Evolutionary conservation across 108 stramenopile species (phyloP), one percentile per base, ranked within the genome.

Genomic region (Epithemia pelagica): DNA sequence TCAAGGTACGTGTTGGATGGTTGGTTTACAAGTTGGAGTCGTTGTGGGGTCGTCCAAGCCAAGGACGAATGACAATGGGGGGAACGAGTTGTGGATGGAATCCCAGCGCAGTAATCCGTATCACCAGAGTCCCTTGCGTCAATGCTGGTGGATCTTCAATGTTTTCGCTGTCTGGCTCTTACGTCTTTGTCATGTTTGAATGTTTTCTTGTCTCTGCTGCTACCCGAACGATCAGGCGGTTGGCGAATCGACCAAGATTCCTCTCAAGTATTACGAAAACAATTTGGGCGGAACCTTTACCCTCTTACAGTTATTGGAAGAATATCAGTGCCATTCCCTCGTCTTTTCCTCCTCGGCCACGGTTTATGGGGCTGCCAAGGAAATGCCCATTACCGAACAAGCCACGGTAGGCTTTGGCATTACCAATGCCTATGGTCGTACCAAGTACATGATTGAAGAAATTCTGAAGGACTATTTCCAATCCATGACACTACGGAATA

Each of bases 381-480:
- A 63, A 25, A 82, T 94, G 79, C 96, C 97, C 58, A 96, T 98
- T 71, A 92, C 91, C 15, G 99, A 98, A 77, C 66, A 82, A 37
- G 62, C 84, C 15, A 62, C 71, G 3, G 87, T 95, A 26, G 96
- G 96, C 28, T 65, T 75, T n/a, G 95, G 95, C 23, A 91, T 94
- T 56, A 98, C 99, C 53, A 99, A 99, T 78, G 95, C 97, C 56
- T 99, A 99, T 72, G 99, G 99, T 23, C 68, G 96, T 57, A 98
- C 99, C 31, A 99, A 99, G 78, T 95, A 94, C 72, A 96, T 99
- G 92, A 89, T 99, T 74, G 99, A 99, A 64, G 96, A 97, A 72
- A 95, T 99, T 67, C 78, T 99, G 46, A 71, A 74, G 20, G 98
- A 99, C 68, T 95, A 95, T 73, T 88, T 91, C 72, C 74, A 77